Percentiles rank a stretch among this genome's conserved stretches.
phyloP scores from a whole-genome alignment of 305 asterid genomes.

The Fraxinus sp. region DNA sequence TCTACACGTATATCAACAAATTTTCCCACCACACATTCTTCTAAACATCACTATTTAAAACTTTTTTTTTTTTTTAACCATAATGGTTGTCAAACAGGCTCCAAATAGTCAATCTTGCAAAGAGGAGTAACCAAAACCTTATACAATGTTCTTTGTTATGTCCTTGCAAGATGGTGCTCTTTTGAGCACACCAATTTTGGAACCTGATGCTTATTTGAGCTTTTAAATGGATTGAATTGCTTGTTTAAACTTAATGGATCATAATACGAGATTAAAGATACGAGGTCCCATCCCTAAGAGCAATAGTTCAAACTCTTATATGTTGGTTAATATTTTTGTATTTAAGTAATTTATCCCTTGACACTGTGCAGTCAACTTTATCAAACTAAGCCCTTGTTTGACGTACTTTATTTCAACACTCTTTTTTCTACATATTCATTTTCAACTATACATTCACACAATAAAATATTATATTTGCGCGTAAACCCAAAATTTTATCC shows the following conservation, averaged over 20 bases:
- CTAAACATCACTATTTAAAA: no score
- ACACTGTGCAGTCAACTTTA: neutral
- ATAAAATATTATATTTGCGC: neutral
- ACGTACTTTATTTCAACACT: neutral
- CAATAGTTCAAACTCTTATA: neutral
- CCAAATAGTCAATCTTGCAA: no score
- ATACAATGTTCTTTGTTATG: neutral
- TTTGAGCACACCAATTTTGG: neutral
- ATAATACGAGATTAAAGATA: neutral
- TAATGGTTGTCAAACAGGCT: no score
- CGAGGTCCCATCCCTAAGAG: neutral
- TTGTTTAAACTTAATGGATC: neutral
- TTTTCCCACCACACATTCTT: no score
- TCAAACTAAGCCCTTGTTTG: neutral
- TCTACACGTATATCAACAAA: no score
- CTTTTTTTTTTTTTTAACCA: no score
- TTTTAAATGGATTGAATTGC: neutral
- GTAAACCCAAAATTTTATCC: neutral
- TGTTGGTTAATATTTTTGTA: neutral
- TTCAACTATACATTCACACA: neutral
- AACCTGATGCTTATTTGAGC: neutral
- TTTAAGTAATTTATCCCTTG: neutral
- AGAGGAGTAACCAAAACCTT: neutral
- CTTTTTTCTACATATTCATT: neutral
- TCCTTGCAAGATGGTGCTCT: neutral